Evolutionary conservation across 306 rosid genomes (phyloP).

Genomic region (Castanea crenata): DNA sequence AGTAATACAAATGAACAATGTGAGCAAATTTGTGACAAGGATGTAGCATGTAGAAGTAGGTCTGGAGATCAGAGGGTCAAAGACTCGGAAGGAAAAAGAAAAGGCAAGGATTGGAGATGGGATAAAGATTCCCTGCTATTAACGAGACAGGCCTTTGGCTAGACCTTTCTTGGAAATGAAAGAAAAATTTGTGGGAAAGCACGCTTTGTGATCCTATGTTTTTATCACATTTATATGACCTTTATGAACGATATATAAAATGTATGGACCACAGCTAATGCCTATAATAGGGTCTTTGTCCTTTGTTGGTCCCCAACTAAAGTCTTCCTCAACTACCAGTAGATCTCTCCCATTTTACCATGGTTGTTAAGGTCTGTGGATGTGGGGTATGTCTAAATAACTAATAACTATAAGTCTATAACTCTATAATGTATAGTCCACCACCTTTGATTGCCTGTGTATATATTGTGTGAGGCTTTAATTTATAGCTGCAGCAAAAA

Average conservation of each 20-base stretch:
- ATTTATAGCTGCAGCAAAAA: too few species aligned
- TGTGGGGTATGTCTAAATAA: too few species aligned
- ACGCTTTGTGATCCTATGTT: constrained; percentile 65
- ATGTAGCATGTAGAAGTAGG: not conserved
- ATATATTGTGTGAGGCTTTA: too few species aligned
- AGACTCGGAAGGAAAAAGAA: not conserved
- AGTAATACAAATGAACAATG: too few species aligned
- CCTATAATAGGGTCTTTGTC: not conserved
- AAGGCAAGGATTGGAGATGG: not conserved
- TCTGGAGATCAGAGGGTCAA: not conserved
- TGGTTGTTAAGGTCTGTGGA: not conserved
- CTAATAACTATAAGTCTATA: too few species aligned
- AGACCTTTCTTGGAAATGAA: constrained; percentile 89
- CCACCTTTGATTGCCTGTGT: too few species aligned
- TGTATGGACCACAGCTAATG: constrained; percentile 39
- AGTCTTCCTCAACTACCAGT: not conserved
- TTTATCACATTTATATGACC: not conserved
- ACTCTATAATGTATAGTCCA: too few species aligned
- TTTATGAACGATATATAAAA: not conserved
- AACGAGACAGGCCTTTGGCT: constrained; percentile 55
- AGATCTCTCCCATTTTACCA: not conserved
- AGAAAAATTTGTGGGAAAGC: constrained; percentile 57
- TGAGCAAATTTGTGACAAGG: too few species aligned
- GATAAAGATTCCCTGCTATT: constrained; percentile 59
- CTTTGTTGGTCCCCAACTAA: not conserved